Evolutionary conservation across 2,329 filamentous ascomycete genomes (phyloP).

Genomic region (Fusarium kyushuense): DNA sequence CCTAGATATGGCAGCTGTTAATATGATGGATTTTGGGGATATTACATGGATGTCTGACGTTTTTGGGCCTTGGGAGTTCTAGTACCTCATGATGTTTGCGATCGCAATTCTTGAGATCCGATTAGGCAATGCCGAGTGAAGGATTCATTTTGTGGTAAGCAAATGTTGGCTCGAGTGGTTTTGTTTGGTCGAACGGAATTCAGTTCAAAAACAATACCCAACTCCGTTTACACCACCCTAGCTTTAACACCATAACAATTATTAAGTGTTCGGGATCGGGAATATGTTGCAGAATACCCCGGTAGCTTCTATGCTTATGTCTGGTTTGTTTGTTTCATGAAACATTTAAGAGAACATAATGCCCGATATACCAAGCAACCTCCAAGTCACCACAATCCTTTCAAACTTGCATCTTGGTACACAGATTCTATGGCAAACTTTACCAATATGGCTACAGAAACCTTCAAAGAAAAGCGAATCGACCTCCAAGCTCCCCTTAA

Average conservation of each 20-base stretch:
- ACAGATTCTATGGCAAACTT: not conserved
- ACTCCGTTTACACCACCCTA: constrained; percentile 35
- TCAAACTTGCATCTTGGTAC: not conserved
- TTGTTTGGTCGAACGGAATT: constrained; percentile 24
- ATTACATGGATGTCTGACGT: constrained; percentile 55
- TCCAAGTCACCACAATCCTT: not conserved
- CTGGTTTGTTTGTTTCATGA: constrained; percentile 5
- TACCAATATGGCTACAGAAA: constrained; percentile 13
- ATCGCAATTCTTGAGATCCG: not conserved
- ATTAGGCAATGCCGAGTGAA: not conserved
- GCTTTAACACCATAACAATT: constrained; percentile 9
- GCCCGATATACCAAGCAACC: constrained; percentile 14
- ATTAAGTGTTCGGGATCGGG: constrained; percentile 6
- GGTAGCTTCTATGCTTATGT: constrained; percentile 13
- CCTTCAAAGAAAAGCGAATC: not conserved
- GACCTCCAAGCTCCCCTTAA: not conserved
- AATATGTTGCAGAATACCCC: constrained; percentile 13
- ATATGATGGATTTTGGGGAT: constrained; percentile 51
- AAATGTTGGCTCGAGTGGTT: not conserved
- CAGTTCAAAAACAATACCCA: constrained; percentile 11
- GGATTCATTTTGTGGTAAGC: not conserved
- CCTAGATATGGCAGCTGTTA: constrained; percentile 42
- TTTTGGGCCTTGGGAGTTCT: constrained; percentile 55
- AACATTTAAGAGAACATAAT: constrained; percentile 21
- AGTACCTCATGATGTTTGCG: constrained; percentile 3